Evolutionary conservation across 1,284 basidiomycete genomes (phyloP).

Genomic region (Gymnopus androsaceus): DNA sequence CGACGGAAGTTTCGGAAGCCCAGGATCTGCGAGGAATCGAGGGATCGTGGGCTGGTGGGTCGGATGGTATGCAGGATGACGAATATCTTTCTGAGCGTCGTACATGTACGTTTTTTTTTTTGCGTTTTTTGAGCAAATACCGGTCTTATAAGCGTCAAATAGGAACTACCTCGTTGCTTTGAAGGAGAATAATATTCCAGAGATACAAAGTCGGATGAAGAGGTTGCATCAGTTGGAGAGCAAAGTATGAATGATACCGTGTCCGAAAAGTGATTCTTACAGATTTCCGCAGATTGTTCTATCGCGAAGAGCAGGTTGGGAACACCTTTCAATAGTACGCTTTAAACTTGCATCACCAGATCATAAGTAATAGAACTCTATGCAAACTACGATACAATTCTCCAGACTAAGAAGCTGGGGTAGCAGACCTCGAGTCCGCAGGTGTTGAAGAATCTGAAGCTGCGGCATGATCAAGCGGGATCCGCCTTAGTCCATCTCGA

Average conservation of each 20-base stretch:
- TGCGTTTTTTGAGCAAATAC: neutral
- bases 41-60: conserved; percentile 78
- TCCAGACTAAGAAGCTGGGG: neutral
- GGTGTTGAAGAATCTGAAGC: neutral
- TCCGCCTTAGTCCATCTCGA: too few species aligned
- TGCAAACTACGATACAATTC: too few species aligned
- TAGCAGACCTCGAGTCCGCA: neutral
- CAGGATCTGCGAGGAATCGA: conserved; percentile 52
- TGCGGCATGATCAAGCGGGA: too few species aligned
- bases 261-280: neutral
- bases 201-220: conserved; percentile 66
- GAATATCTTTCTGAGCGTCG: conserved; percentile 60
- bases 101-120: conserved; percentile 56
- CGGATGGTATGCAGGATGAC: conserved; percentile 82
- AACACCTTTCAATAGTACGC: conserved; percentile 76
- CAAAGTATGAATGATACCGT: conserved; percentile 47
- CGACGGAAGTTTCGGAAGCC: conserved; percentile 56
- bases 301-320: conserved; percentile 79
- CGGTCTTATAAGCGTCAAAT: neutral
- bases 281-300: conserved; percentile 58
- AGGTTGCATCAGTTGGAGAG: conserved; percentile 57
- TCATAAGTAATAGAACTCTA: too few species aligned
- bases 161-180: conserved; percentile 89
- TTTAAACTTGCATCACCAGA: conserved; percentile 39
- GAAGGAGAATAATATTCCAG: conserved; percentile 82